phyloP scores from a whole-genome alignment of 352 stramenopile species.

The Globisporangium cystogenes region DNA sequence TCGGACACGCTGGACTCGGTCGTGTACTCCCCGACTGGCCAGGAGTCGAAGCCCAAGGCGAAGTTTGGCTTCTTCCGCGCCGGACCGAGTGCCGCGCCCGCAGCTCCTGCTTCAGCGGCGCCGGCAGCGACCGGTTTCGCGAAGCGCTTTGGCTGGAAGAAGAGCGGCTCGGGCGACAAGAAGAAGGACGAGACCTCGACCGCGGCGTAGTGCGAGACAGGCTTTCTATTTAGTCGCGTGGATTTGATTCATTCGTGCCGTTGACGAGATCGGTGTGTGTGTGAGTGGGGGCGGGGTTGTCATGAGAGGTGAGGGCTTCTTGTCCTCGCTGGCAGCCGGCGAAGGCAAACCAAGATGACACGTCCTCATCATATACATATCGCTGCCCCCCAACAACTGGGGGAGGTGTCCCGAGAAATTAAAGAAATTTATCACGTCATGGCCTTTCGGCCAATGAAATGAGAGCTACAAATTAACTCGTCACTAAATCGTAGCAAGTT shows the following conservation, averaged over 20 bases:
- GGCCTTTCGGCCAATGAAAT: slow-evolving; percentile 52
- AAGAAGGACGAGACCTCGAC: background rate
- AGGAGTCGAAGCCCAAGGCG: slow-evolving; percentile 12
- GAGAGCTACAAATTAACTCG: background rate
- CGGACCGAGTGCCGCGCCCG: background rate
- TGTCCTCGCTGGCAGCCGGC: too few species aligned
- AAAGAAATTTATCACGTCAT: slow-evolving; percentile 86
- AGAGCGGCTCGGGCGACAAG: slow-evolving; percentile 1
- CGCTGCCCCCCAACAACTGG: slow-evolving; percentile 28
- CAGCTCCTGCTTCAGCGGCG: slow-evolving; percentile 1
- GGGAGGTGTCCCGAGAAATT: slow-evolving; percentile 80
- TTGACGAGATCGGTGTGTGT: background rate
- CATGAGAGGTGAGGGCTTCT: too few species aligned
- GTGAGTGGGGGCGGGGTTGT: too few species aligned
- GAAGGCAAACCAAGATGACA: too few species aligned
- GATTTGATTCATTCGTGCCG: background rate
- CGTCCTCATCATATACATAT: too few species aligned
- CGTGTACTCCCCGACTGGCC: slow-evolving; percentile 10
- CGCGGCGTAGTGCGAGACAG: background rate
- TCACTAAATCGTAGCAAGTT: background rate
- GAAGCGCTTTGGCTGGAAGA: slow-evolving; percentile 20
- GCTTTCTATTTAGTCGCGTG: background rate
- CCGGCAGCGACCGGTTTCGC: slow-evolving; percentile 6
- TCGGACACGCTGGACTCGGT: slow-evolving; percentile 10
- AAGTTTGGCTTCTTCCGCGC: slow-evolving; percentile 14